Conservation (phyloP, 768 basidiomycete genomes). For the Tephrocybe sp. region DNA sequence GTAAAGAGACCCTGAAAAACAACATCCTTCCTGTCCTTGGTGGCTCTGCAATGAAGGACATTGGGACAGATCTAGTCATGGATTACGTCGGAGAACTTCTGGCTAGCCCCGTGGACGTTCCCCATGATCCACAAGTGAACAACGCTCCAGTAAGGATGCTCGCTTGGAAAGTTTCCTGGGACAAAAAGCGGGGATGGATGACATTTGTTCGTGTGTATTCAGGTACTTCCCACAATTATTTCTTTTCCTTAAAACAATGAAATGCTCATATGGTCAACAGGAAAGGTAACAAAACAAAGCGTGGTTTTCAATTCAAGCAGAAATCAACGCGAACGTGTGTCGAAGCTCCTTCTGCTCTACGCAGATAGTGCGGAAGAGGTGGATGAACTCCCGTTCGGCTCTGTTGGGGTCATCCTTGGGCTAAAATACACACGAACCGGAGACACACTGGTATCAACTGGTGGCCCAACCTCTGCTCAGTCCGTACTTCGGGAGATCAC, state of each 20-base stretch:
- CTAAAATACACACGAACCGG: constrained; percentile 84
- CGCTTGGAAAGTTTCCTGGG: constrained; percentile 91
- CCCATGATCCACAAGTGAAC: constrained; percentile 37
- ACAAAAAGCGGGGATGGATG: constrained; percentile 84
- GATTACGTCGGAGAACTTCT: constrained; percentile 80
- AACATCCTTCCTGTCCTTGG: constrained; percentile 78
- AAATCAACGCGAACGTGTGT: constrained; percentile 67
- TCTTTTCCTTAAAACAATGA: not conserved
- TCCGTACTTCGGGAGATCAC: constrained; percentile 58
- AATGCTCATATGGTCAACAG: constrained; percentile 31
- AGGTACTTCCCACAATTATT: constrained; percentile 41
- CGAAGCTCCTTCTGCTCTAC: constrained; percentile 76
- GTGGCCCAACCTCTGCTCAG: constrained; percentile 33
- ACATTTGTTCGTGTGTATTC: constrained; percentile 89
- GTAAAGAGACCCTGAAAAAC: constrained; percentile 61
- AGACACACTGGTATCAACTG: constrained; percentile 70
- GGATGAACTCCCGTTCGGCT: constrained; percentile 74
- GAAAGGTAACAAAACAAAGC: constrained; percentile 64
- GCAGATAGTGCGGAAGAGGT: constrained; percentile 77
- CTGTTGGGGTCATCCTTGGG: constrained; percentile 82
- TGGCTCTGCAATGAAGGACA: constrained; percentile 76
- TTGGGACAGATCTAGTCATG: constrained; percentile 80
- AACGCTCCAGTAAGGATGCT: constrained; percentile 59
- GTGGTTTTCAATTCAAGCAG: constrained; percentile 62
- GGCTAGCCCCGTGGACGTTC: constrained; percentile 72